Conservation (phyloP, 2,329 filamentous ascomycete species). For the Penicillium sp. region DNA sequence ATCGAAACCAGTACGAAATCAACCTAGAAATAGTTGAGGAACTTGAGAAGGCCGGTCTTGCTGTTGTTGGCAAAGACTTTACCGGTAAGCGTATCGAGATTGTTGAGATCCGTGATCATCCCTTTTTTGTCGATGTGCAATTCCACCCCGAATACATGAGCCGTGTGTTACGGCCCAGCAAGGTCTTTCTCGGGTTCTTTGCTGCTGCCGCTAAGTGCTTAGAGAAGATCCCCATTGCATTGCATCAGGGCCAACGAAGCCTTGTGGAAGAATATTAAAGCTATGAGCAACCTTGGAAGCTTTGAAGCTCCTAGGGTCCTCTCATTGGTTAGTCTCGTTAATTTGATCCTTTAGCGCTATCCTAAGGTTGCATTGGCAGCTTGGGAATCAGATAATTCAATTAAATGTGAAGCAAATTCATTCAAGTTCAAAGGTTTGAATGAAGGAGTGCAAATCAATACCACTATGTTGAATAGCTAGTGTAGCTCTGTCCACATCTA, state of each 20-base stretch:
- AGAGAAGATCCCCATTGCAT: constrained; percentile 39
- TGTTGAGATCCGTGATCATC: constrained; percentile 77
- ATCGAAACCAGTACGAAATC: constrained; percentile 88
- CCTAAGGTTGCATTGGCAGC: no score
- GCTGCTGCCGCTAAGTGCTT: constrained; percentile 72
- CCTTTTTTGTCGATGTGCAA: constrained; percentile 82
- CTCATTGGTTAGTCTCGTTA: neutral
- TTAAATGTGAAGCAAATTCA: no score
- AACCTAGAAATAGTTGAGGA: constrained; percentile 74
- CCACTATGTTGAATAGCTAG: no score
- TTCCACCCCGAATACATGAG: constrained; percentile 86
- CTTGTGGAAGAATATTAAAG: neutral
- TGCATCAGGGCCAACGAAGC: constrained; percentile 21
- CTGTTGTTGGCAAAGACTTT: constrained; percentile 77
- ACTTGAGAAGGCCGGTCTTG: constrained; percentile 67
- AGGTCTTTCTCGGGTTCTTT: constrained; percentile 80
- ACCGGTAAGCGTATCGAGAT: constrained; percentile 78
- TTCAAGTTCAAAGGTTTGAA: no score
- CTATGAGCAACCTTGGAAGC: neutral
- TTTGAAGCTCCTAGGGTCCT: no score
- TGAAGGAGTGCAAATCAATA: no score
- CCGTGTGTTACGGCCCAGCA: constrained; percentile 70
- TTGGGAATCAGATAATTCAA: no score
- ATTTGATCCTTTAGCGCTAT: neutral
- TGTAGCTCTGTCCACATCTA: no score